These are phyloP conservation scores for Scheffersomyces lignicola DNA, from an alignment of 1,139 yeast genomes.

Conservation along the genomic window DNA sequence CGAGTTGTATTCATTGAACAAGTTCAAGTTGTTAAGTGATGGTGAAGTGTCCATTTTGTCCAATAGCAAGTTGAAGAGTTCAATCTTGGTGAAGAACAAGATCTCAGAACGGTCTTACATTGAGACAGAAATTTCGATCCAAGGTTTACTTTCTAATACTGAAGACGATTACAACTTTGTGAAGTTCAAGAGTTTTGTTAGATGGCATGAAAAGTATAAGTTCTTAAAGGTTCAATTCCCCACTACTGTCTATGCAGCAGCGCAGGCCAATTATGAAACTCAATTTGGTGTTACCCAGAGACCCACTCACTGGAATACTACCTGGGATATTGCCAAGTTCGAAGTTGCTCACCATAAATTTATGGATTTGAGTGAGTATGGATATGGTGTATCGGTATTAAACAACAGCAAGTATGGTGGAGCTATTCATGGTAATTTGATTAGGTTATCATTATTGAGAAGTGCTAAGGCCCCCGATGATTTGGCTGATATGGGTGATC, in stretches of 20 bases:
- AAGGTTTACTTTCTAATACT: conserved; percentile 41
- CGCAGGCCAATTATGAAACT: conserved; percentile 80
- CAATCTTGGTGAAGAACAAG: conserved; percentile 59
- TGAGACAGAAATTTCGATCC: conserved; percentile 69
- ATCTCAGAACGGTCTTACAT: conserved; percentile 60
- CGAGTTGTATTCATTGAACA: conserved; percentile 79
- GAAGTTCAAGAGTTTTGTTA: conserved; percentile 65
- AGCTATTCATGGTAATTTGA: conserved; percentile 83
- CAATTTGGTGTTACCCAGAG: conserved; percentile 89
- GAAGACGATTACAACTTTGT: conserved; percentile 35
- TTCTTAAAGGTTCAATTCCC: conserved; percentile 95
- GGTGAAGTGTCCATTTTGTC: conserved; percentile 51
- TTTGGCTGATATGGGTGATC: conserved; percentile 90
- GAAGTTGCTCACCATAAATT: conserved; percentile 95
- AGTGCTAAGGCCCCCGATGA: conserved; percentile 92
- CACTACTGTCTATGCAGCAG: conserved; percentile 72
- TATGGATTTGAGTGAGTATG: conserved; percentile 84
- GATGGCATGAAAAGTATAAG: conserved; percentile 86
- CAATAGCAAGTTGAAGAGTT: conserved; percentile 58
- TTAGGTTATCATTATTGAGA: conserved; percentile 79
- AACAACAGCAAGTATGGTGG: conserved; percentile 91
- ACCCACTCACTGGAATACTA: conserved; percentile 91
- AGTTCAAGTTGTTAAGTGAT: conserved; percentile 49
- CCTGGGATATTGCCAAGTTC: conserved; percentile 96
- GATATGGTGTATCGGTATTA: conserved; percentile 83